Evolutionary conservation across 176 grass and related monocot genomes (phyloP), one percentile per base, ranked within the genome.

Genomic region (Bothriochloa decipiens): DNA sequence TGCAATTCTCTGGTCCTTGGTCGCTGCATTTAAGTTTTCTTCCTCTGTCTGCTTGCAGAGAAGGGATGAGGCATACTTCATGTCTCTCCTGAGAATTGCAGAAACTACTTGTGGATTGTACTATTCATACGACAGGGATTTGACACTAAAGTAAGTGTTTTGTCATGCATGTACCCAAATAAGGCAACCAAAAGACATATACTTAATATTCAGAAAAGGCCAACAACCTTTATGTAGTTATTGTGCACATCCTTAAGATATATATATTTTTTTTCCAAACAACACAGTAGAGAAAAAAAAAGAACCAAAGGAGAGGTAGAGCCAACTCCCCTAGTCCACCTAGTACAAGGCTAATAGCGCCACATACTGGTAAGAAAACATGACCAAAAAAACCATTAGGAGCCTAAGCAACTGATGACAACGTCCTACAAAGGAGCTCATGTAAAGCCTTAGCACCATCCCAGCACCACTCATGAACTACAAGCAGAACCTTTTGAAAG

Each of bases 11-110:
- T 88, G 23, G n/a, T 86, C 72, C 55, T 61, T 85, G 25, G 50
- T 77, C 14, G 36, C 35, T 71, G n/a, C 36, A 72, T 65, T 70
- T 65, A 74, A 47, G 74, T 64, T 78, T 66, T 70, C 23, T 83
- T 63, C 49, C 40, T 53, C 61, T 72, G 66, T 39, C 81, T 79
- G 12, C 79, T 11, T 93, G 87, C 87, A 98, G 96, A 98, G 90
- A 92, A 95, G 77, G 68, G 96, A 98, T 46, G 96, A 98, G 74
- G 87, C 87, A 50, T 98, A 98, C 86, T 98, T 98, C 74, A 98
- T 92, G 78, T 98, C 93, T 85, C 96, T 98, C 18, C 45, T 98
- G 81, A 95, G 86, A 90, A 98, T 87, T 64, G 88, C 91, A 70
- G 96, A 95, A 80, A 86, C 83, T 77, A 98, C 93, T 55, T 87